Conservation (phyloP, 202 grass and related monocot species). For the Brachypodium distachyon region DNA sequence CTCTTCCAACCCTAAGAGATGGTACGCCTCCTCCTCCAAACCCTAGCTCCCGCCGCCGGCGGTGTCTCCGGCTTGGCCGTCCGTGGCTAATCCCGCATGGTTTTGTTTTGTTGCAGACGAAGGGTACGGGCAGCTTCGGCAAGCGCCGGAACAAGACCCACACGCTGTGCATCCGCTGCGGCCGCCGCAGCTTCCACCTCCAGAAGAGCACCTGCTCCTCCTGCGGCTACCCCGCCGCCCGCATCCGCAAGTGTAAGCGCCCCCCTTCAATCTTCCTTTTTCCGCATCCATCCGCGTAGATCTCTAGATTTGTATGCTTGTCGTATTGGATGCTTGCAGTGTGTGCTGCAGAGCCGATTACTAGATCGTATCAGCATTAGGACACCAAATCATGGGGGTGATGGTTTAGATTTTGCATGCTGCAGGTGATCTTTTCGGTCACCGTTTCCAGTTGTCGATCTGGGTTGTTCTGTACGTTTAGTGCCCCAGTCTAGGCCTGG, state of each 20-base stretch:
- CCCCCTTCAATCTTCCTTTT: too few relatives aligned
- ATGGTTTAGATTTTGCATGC: too few relatives aligned
- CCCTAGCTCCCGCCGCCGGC: neutral
- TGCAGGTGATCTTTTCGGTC: too few relatives aligned
- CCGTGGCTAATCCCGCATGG: neutral
- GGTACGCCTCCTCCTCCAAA: neutral
- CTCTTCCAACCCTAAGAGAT: constrained; percentile 10
- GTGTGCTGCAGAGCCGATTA: too few relatives aligned
- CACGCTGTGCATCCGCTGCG: constrained; percentile 64
- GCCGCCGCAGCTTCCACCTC: constrained; percentile 74
- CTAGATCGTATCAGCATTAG: neutral
- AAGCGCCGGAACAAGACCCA: constrained; percentile 89
- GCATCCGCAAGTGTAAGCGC: constrained; percentile 78
- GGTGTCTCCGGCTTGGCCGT: neutral
- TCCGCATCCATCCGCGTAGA: neutral
- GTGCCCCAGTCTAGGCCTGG: too few relatives aligned
- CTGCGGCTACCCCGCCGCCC: constrained; percentile 64
- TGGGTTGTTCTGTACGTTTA: neutral
- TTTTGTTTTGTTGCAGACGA: constrained; percentile 23
- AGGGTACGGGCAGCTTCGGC: constrained; percentile 74
- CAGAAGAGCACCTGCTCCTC: constrained; percentile 81
- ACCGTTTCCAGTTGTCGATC: too few relatives aligned
- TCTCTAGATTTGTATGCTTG: neutral
- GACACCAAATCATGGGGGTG: neutral
- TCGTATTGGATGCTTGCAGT: too few relatives aligned